Conservation (phyloP, 495 filamentous ascomycete species). For the Aspergillus wentii region DNA sequence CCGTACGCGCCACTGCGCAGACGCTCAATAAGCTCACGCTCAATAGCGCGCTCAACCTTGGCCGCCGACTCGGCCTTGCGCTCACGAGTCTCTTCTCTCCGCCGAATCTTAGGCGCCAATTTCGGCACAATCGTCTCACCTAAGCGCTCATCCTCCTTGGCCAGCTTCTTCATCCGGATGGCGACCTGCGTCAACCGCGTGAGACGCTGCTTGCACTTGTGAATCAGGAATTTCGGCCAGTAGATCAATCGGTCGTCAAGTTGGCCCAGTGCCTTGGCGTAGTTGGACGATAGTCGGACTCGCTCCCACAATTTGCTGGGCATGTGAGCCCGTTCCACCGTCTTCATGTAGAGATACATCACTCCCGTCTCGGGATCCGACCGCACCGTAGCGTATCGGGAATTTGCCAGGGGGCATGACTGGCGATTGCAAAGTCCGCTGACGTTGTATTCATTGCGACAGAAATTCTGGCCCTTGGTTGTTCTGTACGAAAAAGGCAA, state of each 20-base stretch:
- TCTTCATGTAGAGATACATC: slow-evolving; percentile 98
- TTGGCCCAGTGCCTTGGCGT: slow-evolving; percentile 79
- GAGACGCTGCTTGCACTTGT: slow-evolving; percentile 97
- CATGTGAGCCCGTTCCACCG: slow-evolving; percentile 84
- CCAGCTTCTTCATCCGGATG: slow-evolving; percentile 77
- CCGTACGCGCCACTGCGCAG: slow-evolving; percentile 92
- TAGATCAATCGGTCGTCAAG: slow-evolving; percentile 87
- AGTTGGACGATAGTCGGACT: slow-evolving; percentile 85
- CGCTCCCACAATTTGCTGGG: slow-evolving; percentile 94
- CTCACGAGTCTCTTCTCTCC: slow-evolving; percentile 85
- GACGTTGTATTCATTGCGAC: slow-evolving; percentile 93
- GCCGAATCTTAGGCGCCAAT: slow-evolving; percentile 85
- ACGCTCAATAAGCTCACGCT: slow-evolving; percentile 90
- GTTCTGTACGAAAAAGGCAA: slow-evolving; percentile 66
- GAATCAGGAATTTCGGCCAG: slow-evolving; percentile 92
- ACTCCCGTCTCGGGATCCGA: slow-evolving; percentile 72
- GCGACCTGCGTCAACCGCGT: slow-evolving; percentile 91
- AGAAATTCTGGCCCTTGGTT: slow-evolving; percentile 90
- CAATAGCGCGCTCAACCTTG: slow-evolving; percentile 93
- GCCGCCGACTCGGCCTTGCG: slow-evolving; percentile 90
- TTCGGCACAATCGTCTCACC: slow-evolving; percentile 87
- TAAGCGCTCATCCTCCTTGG: slow-evolving; percentile 83
- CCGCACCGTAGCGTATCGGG: slow-evolving; percentile 90
- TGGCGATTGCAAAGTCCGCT: slow-evolving; percentile 93
- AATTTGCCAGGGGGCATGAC: slow-evolving; percentile 93